phyloP scores from a whole-genome alignment of 139 green algal species.

The Dunaliella primolecta region DNA sequence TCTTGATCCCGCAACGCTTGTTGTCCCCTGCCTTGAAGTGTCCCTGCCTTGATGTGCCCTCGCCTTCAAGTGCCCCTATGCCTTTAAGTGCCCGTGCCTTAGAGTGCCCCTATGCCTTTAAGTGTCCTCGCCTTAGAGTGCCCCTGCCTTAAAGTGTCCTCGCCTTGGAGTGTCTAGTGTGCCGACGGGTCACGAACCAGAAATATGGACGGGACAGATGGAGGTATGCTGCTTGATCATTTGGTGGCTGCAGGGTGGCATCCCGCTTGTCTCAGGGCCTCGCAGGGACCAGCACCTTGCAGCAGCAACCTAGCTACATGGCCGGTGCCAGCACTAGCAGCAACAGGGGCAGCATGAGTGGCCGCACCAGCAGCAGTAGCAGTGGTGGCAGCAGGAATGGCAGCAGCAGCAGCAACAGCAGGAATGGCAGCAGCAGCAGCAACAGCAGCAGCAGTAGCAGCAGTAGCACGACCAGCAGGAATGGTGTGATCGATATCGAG shows the following conservation, averaged over 20 bases:
- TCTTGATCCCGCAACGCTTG: too few species aligned
- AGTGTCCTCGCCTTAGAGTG: background rate
- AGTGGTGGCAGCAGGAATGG: background rate
- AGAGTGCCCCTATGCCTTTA: background rate
- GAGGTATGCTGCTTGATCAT: background rate
- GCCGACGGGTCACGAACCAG: too few species aligned
- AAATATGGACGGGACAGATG: too few species aligned
- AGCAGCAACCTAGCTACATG: background rate
- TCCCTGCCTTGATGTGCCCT: background rate
- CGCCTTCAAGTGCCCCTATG: background rate
- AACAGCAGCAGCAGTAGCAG: background rate
- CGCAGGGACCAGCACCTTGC: background rate
- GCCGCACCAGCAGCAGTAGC: background rate
- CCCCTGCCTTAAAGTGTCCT: background rate
- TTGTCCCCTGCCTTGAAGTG: background rate
- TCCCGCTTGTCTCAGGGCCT: background rate
- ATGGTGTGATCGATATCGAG: too few species aligned
- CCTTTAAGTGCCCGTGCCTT: background rate
- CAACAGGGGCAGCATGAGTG: background rate
- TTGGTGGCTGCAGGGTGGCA: background rate
- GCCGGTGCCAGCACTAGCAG: slow-evolving; percentile 14
- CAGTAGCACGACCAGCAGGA: background rate
- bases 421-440: background rate
- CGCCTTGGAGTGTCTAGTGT: background rate
- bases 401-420: background rate